Percentiles rank a stretch among this genome's conserved stretches.
phyloP scores from a whole-genome alignment of 2,329 filamentous ascomycete genomes.

The Fusarium nematophilum region DNA sequence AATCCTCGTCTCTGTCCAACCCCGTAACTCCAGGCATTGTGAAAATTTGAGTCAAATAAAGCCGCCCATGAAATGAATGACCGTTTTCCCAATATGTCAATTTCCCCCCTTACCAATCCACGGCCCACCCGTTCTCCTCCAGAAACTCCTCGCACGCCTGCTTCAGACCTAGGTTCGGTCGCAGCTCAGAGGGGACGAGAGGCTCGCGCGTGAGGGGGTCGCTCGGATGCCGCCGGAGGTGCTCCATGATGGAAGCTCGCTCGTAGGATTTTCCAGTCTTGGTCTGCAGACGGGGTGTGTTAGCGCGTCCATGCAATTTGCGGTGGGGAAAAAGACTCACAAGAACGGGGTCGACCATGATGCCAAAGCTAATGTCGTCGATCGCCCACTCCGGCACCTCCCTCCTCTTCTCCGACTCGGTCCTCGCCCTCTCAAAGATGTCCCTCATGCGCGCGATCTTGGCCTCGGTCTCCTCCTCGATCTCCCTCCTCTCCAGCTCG shows the following conservation, averaged over 20 bases:
- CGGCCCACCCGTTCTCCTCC: constrained; percentile 89
- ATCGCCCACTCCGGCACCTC: constrained; percentile 81
- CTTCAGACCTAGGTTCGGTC: constrained; percentile 84
- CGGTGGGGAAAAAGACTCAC: constrained; percentile 50
- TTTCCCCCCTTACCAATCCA: constrained; percentile 75
- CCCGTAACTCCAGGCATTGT: constrained; percentile 18
- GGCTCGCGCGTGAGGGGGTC: constrained; percentile 89
- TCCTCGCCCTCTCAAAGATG: constrained; percentile 65
- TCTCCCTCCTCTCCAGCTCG: constrained; percentile 60
- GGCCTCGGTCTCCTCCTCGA: constrained; percentile 58
- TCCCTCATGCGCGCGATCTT: constrained; percentile 59
- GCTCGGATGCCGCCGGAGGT: constrained; percentile 77
- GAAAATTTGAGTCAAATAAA: not conserved
- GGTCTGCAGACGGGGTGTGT: constrained; percentile 60
- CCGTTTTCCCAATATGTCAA: not conserved
- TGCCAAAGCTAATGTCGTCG: constrained; percentile 79
- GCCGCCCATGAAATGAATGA: not conserved
- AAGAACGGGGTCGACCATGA: constrained; percentile 78
- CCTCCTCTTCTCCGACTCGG: constrained; percentile 57
- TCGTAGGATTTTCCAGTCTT: constrained; percentile 94
- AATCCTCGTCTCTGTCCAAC: not conserved
- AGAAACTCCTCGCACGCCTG: constrained; percentile 88
- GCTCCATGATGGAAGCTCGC: constrained; percentile 84
- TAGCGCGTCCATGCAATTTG: not conserved
- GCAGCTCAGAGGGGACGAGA: constrained; percentile 74